Conservation (phyloP, 306 rosid genomes). For the Casuarina cunninghamiana region DNA sequence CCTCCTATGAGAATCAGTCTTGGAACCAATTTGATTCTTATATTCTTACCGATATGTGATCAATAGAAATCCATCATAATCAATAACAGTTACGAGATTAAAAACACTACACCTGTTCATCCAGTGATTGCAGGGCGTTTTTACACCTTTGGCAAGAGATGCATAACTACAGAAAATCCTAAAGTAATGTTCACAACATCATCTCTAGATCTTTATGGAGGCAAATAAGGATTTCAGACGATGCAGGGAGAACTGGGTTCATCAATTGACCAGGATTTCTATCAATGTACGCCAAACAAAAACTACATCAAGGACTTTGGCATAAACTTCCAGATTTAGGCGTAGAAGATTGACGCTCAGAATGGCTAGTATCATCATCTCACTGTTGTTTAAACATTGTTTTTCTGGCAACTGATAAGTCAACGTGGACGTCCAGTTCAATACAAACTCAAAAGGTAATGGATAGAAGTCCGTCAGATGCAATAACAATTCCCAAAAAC, state of each 20-base stretch:
- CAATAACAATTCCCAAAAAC: neutral
- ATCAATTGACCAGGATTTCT: neutral
- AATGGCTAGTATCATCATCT: neutral
- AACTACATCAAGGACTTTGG: neutral
- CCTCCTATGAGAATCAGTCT: neutral
- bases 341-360: neutral
- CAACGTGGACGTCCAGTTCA: neutral
- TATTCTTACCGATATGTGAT: neutral
- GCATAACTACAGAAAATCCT: slow-evolving; percentile 1
- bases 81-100: neutral
- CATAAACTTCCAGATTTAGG: neutral
- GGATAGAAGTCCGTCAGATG: neutral
- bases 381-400: neutral
- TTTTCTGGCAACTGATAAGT: neutral
- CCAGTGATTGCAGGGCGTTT: neutral
- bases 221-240: neutral
- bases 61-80: neutral
- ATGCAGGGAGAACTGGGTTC: neutral
- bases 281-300: neutral
- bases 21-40: neutral
- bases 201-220: neutral
- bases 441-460: neutral
- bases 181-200: neutral
- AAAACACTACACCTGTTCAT: neutral
- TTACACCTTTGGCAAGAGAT: neutral